These are phyloP conservation scores for Boletales sp. DNA, from an alignment of 768 basidiomycete species.

Conservation along the genomic window DNA sequence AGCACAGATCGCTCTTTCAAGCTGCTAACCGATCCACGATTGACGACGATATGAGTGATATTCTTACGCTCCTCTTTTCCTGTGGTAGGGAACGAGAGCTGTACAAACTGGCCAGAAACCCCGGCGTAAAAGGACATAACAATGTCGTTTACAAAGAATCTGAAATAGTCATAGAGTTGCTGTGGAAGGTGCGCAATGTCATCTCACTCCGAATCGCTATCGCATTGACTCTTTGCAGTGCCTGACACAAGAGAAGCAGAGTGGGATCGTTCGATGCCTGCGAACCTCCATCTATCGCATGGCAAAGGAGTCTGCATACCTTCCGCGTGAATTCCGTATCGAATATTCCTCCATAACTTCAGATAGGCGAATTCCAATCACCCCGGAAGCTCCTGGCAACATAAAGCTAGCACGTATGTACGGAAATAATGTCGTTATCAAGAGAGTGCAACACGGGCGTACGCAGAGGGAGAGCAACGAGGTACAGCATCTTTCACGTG, in stretches of 20 bases:
- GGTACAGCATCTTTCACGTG: constrained; percentile 6
- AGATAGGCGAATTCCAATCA: neutral
- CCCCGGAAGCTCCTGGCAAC: constrained; percentile 17
- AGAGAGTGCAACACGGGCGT: constrained; percentile 13
- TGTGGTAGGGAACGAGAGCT: constrained; percentile 16
- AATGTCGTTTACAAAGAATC: constrained; percentile 5
- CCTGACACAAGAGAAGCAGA: neutral
- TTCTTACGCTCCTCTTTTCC: constrained; percentile 18
- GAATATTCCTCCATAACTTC: neutral
- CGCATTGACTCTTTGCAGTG: constrained; percentile 6
- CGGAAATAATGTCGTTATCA: constrained; percentile 22
- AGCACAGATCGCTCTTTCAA: constrained; percentile 6
- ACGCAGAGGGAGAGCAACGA: constrained; percentile 1
- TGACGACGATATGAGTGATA: constrained; percentile 11
- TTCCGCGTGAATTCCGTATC: constrained; percentile 16
- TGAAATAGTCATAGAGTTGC: constrained; percentile 18
- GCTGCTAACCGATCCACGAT: neutral
- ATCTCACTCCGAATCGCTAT: neutral
- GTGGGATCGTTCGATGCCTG: constrained; percentile 7
- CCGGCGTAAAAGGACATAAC: neutral
- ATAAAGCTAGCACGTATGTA: constrained; percentile 17
- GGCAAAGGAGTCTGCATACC: constrained; percentile 25
- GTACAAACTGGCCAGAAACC: constrained; percentile 4
- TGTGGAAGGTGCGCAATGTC: constrained; percentile 17
- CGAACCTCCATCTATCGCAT: constrained; percentile 24